A percentile compares a stretch with the other conserved stretches of the same genome.
Conservation (phyloP, 345 rosid genomes). For the Brassica juncea region DNA sequence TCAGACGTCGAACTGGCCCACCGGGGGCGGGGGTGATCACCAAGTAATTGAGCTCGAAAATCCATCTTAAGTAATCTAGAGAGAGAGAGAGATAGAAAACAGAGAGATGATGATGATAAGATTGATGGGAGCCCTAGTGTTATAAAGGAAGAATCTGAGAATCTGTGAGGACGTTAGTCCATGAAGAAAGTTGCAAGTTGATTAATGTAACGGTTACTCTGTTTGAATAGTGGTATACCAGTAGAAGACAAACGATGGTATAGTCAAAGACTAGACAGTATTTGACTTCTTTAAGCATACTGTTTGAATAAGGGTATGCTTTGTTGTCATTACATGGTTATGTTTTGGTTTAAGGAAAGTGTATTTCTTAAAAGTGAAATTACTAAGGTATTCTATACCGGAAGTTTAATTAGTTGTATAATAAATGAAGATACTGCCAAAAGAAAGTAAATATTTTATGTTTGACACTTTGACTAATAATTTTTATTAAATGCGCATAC, state of each 20-base stretch:
- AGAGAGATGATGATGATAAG: background rate
- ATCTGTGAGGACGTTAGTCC: background rate
- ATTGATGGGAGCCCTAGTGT: conserved; percentile 11
- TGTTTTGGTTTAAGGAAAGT: background rate
- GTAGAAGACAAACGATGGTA: background rate
- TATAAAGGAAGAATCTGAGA: background rate
- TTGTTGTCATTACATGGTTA: background rate
- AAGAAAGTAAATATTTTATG: background rate
- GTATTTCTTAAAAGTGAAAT: background rate
- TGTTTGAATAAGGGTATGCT: background rate
- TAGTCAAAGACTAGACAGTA: background rate
- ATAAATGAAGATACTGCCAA: background rate
- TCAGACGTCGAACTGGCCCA: background rate
- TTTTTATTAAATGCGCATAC: background rate
- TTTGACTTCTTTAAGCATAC: too few species aligned
- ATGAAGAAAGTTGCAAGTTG: background rate
- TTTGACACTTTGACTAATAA: background rate
- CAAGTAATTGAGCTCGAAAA: background rate
- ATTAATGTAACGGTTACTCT: conserved; percentile 12
- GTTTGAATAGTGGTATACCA: background rate
- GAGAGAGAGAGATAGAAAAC: background rate
- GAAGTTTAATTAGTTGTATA: background rate
- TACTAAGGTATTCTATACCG: background rate
- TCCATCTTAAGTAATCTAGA: conserved; percentile 45
- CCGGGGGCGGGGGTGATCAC: background rate